phyloP scores from a whole-genome alignment of 805 yeast species.

The Pichia paraexigua region DNA sequence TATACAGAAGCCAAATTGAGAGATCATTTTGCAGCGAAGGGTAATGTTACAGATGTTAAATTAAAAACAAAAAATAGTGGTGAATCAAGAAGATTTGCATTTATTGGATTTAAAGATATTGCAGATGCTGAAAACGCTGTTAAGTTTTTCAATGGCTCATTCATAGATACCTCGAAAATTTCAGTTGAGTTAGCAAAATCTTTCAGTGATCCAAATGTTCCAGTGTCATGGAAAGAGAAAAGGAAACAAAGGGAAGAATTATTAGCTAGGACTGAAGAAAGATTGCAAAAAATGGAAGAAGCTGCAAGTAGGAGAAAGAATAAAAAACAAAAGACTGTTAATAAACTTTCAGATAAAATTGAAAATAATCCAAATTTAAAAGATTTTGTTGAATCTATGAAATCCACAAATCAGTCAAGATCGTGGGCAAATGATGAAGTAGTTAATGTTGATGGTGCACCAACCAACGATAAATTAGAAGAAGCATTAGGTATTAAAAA shows the following conservation, averaged over 20 bases:
- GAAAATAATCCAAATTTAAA: constrained; percentile 56
- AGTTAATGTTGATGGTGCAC: constrained; percentile 39
- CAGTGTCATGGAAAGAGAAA: constrained; percentile 53
- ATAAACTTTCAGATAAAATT: constrained; percentile 51
- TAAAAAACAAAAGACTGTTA: constrained; percentile 32
- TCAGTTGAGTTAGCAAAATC: constrained; percentile 79
- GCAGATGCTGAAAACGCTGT: constrained; percentile 76
- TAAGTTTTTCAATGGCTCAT: constrained; percentile 64
- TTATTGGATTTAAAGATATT: constrained; percentile 72
- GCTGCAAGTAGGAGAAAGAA: constrained; percentile 34
- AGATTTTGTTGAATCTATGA: constrained; percentile 80
- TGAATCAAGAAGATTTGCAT: constrained; percentile 86
- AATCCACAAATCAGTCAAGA: constrained; percentile 59
- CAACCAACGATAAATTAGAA: constrained; percentile 37
- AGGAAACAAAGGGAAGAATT: constrained; percentile 43
- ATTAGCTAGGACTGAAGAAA: constrained; percentile 41
- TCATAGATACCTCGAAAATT: constrained; percentile 73
- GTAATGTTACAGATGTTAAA: constrained; percentile 63
- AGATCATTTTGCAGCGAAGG: constrained; percentile 50
- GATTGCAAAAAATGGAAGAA: constrained; percentile 41
- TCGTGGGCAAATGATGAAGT: constrained; percentile 68
- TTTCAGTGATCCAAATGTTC: constrained; percentile 76
- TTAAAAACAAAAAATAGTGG: constrained; percentile 76
- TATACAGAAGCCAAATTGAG: constrained; percentile 65
- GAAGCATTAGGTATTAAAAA: constrained; percentile 30